phyloP scores from a whole-genome alignment of 257 asterid species.

The Hygrophila difformis region DNA sequence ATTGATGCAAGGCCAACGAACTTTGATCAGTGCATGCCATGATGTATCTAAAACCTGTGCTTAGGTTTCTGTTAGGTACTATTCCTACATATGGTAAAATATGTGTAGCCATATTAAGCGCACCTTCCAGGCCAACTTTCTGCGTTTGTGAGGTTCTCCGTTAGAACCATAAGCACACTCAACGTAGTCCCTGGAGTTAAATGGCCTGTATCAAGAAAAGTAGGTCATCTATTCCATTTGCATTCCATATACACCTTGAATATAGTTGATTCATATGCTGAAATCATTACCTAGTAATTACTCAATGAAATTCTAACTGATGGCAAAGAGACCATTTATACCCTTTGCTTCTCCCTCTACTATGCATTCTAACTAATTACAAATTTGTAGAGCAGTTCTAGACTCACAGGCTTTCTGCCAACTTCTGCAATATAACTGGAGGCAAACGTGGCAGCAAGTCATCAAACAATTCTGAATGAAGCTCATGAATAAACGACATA shows the following conservation, averaged over 20 bases:
- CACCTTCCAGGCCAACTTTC: conserved; percentile 44
- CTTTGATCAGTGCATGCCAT: conserved; percentile 50
- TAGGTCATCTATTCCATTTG: too few relatives aligned
- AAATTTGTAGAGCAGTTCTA: background rate
- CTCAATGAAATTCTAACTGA: background rate
- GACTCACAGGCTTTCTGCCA: conserved; percentile 52
- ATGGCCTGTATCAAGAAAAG: conserved; percentile 52
- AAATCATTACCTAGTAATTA: too few relatives aligned
- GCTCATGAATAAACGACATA: conserved; percentile 31
- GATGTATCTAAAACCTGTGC: conserved; percentile 37
- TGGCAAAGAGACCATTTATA: too few relatives aligned
- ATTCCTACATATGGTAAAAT: conserved; percentile 1
- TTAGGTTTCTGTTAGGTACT: conserved; percentile 19
- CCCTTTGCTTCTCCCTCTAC: background rate
- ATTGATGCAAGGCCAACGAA: conserved; percentile 55
- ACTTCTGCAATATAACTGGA: conserved; percentile 60
- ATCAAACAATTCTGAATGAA: conserved; percentile 60
- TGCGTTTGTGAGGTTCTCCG: conserved; percentile 49
- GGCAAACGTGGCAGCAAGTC: conserved; percentile 51
- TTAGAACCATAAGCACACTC: conserved; percentile 24
- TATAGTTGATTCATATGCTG: too few relatives aligned
- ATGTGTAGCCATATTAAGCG: conserved; percentile 8
- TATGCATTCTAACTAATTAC: background rate
- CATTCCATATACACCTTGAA: too few relatives aligned
- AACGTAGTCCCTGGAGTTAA: conserved; percentile 24